These are phyloP conservation scores for Leptographium wingfieldii DNA, from an alignment of 2,329 filamentous ascomycete species.

Conservation along the genomic window DNA sequence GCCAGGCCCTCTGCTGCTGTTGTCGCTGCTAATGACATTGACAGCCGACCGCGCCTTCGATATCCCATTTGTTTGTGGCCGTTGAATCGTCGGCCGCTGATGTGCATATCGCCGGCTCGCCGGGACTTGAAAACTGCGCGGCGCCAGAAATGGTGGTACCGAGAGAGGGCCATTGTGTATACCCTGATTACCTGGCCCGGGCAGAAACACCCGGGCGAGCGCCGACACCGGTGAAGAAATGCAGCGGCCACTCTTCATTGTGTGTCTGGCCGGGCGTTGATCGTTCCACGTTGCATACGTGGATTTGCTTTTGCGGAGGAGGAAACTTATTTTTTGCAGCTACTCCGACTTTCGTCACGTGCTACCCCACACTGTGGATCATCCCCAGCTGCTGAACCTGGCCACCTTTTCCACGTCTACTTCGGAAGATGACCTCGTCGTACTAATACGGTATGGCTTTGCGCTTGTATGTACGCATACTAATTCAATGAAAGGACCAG, in stretches of 20 bases:
- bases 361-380: neutral
- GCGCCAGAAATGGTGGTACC: neutral
- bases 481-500: no score
- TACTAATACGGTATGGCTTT: no score
- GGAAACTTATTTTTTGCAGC: neutral
- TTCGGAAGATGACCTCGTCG: no score
- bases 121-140: neutral
- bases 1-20: neutral
- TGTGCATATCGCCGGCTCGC: neutral
- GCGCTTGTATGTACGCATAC: no score
- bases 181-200: neutral
- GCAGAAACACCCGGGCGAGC: constrained; percentile 31
- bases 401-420: no score
- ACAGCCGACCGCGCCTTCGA: neutral
- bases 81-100: neutral
- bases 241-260: constrained; percentile 27
- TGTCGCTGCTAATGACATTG: neutral
- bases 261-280: neutral
- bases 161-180: neutral
- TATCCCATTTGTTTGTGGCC: neutral
- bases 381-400: neutral
- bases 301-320: neutral
- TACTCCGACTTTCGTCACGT: neutral
- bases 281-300: neutral
- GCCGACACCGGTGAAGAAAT: constrained; percentile 31